phyloP scores from a whole-genome alignment of 345 rosid genomes.

The Brassica rapa region DNA sequence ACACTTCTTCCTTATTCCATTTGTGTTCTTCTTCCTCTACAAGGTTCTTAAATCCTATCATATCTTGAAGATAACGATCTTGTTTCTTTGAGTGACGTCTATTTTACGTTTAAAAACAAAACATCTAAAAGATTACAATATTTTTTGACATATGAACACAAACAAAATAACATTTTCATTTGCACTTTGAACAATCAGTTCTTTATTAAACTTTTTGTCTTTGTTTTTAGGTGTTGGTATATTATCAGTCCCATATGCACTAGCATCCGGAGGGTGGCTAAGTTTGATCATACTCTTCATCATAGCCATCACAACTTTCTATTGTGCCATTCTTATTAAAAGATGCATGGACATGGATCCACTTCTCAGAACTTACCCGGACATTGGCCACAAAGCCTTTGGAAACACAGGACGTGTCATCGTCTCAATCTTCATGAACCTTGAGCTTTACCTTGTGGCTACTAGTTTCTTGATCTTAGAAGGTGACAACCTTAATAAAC shows the following conservation, averaged over 20 bases:
- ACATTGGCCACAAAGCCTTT: conserved; percentile 80
- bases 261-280: conserved; percentile 93
- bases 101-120: neutral
- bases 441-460: conserved; percentile 78
- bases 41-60: neutral
- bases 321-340: conserved; percentile 67
- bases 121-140: neutral
- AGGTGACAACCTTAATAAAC: conserved; percentile 77
- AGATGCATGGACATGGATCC: conserved; percentile 80
- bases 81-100: neutral
- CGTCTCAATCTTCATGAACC: conserved; percentile 62
- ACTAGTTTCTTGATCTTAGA: conserved; percentile 86
- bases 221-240: conserved; percentile 73
- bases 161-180: neutral
- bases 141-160: neutral
- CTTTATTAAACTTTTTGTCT: neutral
- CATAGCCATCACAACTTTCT: conserved; percentile 63
- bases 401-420: conserved; percentile 67
- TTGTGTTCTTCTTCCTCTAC: conserved; percentile 23
- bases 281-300: conserved; percentile 62
- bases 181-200: neutral
- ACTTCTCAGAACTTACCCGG: conserved; percentile 68
- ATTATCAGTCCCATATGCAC: conserved; percentile 78
- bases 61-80: neutral
- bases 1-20: conserved; percentile 19